Conservation (phyloP, 768 basidiomycete species). For the Suillus luteus region DNA sequence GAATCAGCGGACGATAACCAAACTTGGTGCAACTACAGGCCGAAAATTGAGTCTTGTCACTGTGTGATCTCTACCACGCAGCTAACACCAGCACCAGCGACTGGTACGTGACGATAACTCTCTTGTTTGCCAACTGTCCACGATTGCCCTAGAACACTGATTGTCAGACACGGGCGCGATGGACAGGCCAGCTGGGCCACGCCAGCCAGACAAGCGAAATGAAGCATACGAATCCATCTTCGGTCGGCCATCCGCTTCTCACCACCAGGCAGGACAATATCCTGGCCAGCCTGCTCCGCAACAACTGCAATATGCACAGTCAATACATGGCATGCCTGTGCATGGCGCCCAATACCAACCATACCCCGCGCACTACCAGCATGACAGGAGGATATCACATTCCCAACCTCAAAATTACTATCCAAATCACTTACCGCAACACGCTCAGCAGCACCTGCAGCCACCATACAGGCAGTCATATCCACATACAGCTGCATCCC, state of each 20-base stretch:
- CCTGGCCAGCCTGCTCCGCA: slow-evolving; percentile 17
- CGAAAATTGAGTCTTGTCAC: not conserved
- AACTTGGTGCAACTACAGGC: slow-evolving; percentile 3
- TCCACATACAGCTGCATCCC: slow-evolving; percentile 35
- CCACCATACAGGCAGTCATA: slow-evolving; percentile 41
- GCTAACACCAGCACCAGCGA: not conserved
- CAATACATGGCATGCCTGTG: slow-evolving; percentile 20
- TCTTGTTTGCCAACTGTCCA: not conserved
- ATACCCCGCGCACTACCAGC: slow-evolving; percentile 40
- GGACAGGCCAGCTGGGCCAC: slow-evolving; percentile 63
- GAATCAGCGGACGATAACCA: slow-evolving; percentile 2
- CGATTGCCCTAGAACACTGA: not conserved
- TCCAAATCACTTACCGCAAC: slow-evolving; percentile 18
- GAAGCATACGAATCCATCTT: slow-evolving; percentile 89
- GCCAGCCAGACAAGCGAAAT: slow-evolving; percentile 68
- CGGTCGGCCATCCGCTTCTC: slow-evolving; percentile 65
- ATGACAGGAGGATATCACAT: slow-evolving; percentile 52
- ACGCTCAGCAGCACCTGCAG: slow-evolving; percentile 21
- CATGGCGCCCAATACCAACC: slow-evolving; percentile 32
- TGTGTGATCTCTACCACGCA: slow-evolving; percentile 9
- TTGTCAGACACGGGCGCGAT: slow-evolving; percentile 26
- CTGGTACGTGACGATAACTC: not conserved
- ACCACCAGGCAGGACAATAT: slow-evolving; percentile 40
- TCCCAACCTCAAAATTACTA: slow-evolving; percentile 32
- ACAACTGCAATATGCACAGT: slow-evolving; percentile 20